phyloP scores from a whole-genome alignment of 768 basidiomycete genomes.

The Lactifluus piperatus region DNA sequence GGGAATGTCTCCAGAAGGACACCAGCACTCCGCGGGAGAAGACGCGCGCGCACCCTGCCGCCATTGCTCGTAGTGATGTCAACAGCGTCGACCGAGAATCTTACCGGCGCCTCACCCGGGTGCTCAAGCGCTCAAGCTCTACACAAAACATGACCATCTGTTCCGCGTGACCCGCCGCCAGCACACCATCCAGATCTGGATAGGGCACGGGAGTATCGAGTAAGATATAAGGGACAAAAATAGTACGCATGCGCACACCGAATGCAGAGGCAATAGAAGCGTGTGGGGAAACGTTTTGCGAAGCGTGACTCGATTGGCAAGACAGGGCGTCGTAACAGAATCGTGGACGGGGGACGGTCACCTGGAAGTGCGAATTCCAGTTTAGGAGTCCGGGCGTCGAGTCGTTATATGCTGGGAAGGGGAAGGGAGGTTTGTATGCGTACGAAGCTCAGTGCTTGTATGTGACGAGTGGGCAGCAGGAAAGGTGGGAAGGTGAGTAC shows the following conservation, averaged over 20 bases:
- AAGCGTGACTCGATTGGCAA: conserved; percentile 49
- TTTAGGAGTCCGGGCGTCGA: conserved; percentile 60
- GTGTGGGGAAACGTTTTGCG: conserved; percentile 82
- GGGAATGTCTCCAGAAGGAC: conserved; percentile 49
- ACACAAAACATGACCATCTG: conserved; percentile 84
- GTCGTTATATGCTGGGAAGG: conserved; percentile 62
- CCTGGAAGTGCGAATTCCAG: conserved; percentile 54
- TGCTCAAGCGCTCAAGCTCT: conserved; percentile 89
- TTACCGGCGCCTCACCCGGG: conserved; percentile 51
- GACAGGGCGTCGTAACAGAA: conserved; percentile 13
- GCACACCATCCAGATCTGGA: conserved; percentile 34
- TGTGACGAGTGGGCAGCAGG: background rate
- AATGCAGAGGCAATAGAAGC: conserved; percentile 76
- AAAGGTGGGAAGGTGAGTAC: conserved; percentile 27
- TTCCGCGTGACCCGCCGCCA: conserved; percentile 68
- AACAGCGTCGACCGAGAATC: conserved; percentile 70
- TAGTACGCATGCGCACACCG: conserved; percentile 87
- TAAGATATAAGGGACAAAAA: conserved; percentile 80
- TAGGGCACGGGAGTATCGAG: conserved; percentile 31
- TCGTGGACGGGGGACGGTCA: conserved; percentile 31
- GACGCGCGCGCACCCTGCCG: conserved; percentile 40
- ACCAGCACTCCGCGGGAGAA: conserved; percentile 43
- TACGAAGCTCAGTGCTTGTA: conserved; percentile 39
- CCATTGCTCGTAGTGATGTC: conserved; percentile 64
- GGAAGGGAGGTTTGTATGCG: conserved; percentile 29